These are phyloP conservation scores for Leccinum subrobustum DNA, from an alignment of 1,284 basidiomycete species.

Conservation along the genomic window DNA sequence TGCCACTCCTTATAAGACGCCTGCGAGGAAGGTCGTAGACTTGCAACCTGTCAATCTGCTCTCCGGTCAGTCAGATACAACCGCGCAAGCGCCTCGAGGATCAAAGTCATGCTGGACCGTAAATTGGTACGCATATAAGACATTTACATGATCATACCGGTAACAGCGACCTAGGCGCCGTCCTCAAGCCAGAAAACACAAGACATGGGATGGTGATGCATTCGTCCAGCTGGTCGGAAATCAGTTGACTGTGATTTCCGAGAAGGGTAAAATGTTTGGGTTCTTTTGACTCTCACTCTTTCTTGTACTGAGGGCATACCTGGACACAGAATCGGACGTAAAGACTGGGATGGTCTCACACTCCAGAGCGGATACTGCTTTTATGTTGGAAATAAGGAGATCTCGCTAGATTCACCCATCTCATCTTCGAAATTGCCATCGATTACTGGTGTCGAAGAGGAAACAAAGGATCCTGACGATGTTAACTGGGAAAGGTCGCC, in stretches of 20 bases:
- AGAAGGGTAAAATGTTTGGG: conserved; percentile 63
- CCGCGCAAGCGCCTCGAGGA: conserved; percentile 7
- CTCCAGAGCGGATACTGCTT: conserved; percentile 50
- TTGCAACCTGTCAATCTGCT: conserved; percentile 44
- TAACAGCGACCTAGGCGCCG: conserved; percentile 57
- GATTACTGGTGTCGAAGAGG: conserved; percentile 38
- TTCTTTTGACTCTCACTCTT: conserved; percentile 1
- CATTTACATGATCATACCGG: neutral
- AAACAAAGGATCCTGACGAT: conserved; percentile 18
- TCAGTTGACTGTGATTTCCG: conserved; percentile 61
- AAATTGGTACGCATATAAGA: conserved; percentile 52
- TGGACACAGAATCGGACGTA: conserved; percentile 56
- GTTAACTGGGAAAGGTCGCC: conserved; percentile 4
- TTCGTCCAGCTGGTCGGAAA: conserved; percentile 52
- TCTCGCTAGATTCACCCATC: conserved; percentile 57
- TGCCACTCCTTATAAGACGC: conserved; percentile 32
- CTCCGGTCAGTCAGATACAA: conserved; percentile 16
- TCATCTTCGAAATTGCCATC: conserved; percentile 50
- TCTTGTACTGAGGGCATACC: conserved; percentile 12
- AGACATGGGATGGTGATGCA: conserved; percentile 86
- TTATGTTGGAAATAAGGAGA: conserved; percentile 57
- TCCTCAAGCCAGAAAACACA: conserved; percentile 77
- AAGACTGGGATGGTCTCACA: conserved; percentile 56
- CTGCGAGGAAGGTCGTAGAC: conserved; percentile 34
- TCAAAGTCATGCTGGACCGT: conserved; percentile 57